Conservation (phyloP, 177 flowering plant species). For the Telopea speciosissima region DNA sequence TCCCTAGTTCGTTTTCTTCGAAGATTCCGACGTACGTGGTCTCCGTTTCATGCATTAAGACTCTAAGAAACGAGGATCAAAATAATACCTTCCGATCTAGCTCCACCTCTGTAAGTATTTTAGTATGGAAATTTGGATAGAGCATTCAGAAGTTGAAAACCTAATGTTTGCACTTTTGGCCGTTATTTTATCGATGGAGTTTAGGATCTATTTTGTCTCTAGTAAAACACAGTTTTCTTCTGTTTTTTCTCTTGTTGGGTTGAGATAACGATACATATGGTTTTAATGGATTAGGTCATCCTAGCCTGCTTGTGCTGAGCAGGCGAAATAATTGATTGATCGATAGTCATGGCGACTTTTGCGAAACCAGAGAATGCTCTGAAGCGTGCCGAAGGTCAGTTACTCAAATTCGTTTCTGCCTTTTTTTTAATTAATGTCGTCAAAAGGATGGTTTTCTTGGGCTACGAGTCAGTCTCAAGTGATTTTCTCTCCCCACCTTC, state of each 20-base stretch:
- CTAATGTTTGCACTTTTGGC: no score
- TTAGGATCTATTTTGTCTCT: neutral
- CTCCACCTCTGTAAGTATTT: neutral
- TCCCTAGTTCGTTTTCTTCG: no score
- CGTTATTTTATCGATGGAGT: neutral
- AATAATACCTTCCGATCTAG: neutral
- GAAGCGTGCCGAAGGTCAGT: conserved; percentile 78
- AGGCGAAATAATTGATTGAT: conserved; percentile 6
- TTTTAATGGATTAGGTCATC: conserved; percentile 1
- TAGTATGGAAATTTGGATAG: no score
- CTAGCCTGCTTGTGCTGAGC: conserved; percentile 4
- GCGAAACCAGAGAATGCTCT: conserved; percentile 77
- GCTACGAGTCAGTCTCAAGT: neutral
- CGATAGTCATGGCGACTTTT: conserved; percentile 49
- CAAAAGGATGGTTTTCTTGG: no score
- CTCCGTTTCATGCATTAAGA: no score
- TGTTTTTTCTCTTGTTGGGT: neutral
- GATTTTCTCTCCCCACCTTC: neutral
- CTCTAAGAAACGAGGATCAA: no score
- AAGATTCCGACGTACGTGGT: no score
- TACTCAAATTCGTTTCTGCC: neutral
- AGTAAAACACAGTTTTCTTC: neutral
- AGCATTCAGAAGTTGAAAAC: neutral
- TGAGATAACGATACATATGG: no score
- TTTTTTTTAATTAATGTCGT: neutral